Evolutionary conservation across 2,329 filamentous ascomycete species (phyloP), one percentile per base, ranked within the genome.

Genomic region (Phialophora chinensis): DNA sequence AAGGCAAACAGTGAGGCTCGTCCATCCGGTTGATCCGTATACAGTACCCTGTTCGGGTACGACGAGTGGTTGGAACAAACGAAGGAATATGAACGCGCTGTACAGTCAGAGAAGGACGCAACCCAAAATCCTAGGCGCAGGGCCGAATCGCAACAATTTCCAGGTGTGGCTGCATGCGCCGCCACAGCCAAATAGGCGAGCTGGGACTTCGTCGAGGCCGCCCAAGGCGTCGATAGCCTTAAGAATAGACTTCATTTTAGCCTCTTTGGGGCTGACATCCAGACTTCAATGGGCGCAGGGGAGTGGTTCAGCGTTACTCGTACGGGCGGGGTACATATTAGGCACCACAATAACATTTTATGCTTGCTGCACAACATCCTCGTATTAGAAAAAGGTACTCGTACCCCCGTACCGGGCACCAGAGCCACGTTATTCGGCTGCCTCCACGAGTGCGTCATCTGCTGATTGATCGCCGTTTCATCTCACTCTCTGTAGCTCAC

Each of bases 401-500:
- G 23, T 25, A 1, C 2, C 23, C 23, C 23, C 23, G 23, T 25
- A 25, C 23, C 2, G 20, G 7, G 2, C 25, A 23, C 23, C 11
- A 1, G 23, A 27, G 20, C 38, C 38, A n/a, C 38, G 38, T 44
- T 44, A n/a, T 20, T 44, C 38, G 14, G 17, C 38, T 44, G 38
- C 38, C 38, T 44, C 38, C 38, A n/a, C 17, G 17, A 5, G 2
- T 53, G 14, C 49, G 49, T 53, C 49, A 27, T 53, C 20, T 17
- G 49, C 23, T 29, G n/a, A 14, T 53, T 23, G 38, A 53, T 53
- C 31, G n/a, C 29, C 29, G n/a, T 44, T 11, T 17, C 23, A 5
- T 42, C 49, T 65, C 54, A 67, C 14, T 63, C 59, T 38, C 69
- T 44, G 60, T 69, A 79, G 55, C 74, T 77, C 47, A 82, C 81